Evolutionary conservation across 2,329 filamentous ascomycete genomes (phyloP).

Genomic region (Chaetothyriales sp.): DNA sequence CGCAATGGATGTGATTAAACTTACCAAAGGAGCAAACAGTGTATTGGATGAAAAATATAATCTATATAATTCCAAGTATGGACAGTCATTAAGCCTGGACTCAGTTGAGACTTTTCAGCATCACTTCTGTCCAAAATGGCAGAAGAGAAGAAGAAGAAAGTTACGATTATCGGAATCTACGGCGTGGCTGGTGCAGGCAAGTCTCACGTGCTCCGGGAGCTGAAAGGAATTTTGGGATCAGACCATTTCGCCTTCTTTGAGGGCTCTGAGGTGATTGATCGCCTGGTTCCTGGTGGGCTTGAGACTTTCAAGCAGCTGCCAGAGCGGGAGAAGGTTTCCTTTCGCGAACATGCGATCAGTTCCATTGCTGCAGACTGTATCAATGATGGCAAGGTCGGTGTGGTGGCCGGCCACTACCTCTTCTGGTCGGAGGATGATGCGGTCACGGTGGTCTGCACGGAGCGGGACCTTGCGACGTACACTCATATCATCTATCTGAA

Average conservation of each 20-base stretch:
- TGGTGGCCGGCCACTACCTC: constrained; percentile 43
- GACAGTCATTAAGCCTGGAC: not conserved
- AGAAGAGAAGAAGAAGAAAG: not conserved
- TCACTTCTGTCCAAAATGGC: not conserved
- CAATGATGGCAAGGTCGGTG: constrained; percentile 22
- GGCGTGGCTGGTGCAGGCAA: constrained; percentile 43
- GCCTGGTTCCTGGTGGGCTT: constrained; percentile 33
- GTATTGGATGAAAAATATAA: not conserved
- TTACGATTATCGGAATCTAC: constrained; percentile 37
- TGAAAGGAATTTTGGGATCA: constrained; percentile 25
- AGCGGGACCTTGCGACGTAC: constrained; percentile 32
- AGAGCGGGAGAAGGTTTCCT: constrained; percentile 23
- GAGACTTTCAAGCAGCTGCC: constrained; percentile 30
- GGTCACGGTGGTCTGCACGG: constrained; percentile 28
- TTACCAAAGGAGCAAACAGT: not conserved
- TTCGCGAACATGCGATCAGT: constrained; percentile 33
- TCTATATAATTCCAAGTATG: not conserved
- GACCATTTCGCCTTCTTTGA: constrained; percentile 35
- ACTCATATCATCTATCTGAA: constrained; percentile 47
- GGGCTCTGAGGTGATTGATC: constrained; percentile 35
- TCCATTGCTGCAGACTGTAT: constrained; percentile 27
- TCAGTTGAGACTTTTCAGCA: not conserved
- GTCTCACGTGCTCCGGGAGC: constrained; percentile 28
- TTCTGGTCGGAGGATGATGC: constrained; percentile 32
- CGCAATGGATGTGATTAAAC: not conserved